Conservation (phyloP, 2,329 filamentous ascomycete genomes). For the Dactylonectria estremocensis region DNA sequence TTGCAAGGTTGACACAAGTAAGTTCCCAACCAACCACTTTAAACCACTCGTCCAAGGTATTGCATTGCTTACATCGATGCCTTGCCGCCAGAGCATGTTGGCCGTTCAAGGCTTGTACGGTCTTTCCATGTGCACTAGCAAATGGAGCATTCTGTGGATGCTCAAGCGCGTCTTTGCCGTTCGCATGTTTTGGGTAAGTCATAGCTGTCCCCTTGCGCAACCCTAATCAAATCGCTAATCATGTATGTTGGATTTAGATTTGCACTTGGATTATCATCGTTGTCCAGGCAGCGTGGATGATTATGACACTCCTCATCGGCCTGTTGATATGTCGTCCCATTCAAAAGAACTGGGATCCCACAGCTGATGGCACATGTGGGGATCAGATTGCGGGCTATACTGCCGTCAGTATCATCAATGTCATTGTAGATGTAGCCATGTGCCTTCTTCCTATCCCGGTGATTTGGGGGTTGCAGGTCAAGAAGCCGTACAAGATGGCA, state of each 20-base stretch:
- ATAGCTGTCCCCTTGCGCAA: background rate
- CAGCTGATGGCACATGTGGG: conserved; percentile 53
- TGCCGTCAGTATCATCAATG: conserved; percentile 58
- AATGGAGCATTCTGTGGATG: conserved; percentile 40
- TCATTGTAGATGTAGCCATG: conserved; percentile 57
- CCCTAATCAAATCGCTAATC: background rate
- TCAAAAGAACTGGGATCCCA: conserved; percentile 46
- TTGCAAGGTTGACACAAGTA: conserved; percentile 35
- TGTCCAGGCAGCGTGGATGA: conserved; percentile 51
- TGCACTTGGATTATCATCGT: conserved; percentile 50
- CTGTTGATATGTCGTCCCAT: conserved; percentile 49
- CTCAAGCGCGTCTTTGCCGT: conserved; percentile 34
- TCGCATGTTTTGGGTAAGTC: conserved; percentile 28
- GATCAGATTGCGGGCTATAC: conserved; percentile 56
- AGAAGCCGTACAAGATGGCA: conserved; percentile 50
- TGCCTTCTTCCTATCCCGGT: conserved; percentile 57
- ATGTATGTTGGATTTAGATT: conserved; percentile 29
- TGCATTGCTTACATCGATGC: background rate
- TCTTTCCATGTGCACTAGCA: conserved; percentile 34
- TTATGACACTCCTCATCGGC: conserved; percentile 46
- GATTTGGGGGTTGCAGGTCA: conserved; percentile 55
- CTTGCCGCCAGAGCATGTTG: conserved; percentile 26
- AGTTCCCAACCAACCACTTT: background rate
- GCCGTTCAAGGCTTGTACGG: conserved; percentile 35
- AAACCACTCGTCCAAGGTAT: background rate